These are phyloP conservation scores for Prunus yedoensis DNA, from an alignment of 331 rosid genomes.

Conservation along the genomic window DNA sequence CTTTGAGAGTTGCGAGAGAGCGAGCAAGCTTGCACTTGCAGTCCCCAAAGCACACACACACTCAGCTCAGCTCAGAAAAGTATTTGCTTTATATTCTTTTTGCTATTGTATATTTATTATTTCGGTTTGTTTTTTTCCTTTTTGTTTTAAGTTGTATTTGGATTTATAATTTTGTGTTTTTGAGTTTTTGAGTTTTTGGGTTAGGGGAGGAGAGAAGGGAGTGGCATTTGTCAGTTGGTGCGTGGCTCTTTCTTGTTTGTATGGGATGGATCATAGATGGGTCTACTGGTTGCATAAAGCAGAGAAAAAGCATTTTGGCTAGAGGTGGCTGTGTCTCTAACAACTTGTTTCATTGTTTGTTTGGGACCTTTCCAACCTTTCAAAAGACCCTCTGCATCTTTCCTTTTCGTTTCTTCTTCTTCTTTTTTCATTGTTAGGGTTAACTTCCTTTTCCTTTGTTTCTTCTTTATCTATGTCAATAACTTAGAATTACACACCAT, in stretches of 20 bases:
- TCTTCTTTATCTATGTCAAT: too few relatives aligned
- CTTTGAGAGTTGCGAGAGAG: constrained; percentile 47
- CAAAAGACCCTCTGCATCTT: constrained; percentile 30
- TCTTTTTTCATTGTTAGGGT: constrained; percentile 24
- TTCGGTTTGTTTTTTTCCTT: constrained; percentile 30
- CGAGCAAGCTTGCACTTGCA: constrained; percentile 49
- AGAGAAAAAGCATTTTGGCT: constrained; percentile 51
- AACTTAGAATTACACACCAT: too few relatives aligned
- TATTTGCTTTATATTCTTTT: constrained; percentile 15
- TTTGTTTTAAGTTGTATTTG: constrained; percentile 43
- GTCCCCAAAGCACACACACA: constrained; percentile 51
- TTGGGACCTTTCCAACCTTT: constrained; percentile 42
- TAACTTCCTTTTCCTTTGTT: not conserved
- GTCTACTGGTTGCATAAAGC: constrained; percentile 53
- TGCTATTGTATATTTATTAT: constrained; percentile 14
- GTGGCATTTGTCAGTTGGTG: constrained; percentile 31
- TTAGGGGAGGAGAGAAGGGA: not conserved
- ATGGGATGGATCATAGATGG: constrained; percentile 26
- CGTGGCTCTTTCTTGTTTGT: constrained; percentile 42
- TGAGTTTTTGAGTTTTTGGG: constrained; percentile 29
- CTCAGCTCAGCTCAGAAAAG: constrained; percentile 1
- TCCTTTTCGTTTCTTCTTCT: constrained; percentile 23
- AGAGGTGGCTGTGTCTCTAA: constrained; percentile 67
- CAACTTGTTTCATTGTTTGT: constrained; percentile 25
- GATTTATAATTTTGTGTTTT: not conserved